A percentile compares a stretch with the other conserved stretches of the same genome.
These are phyloP conservation scores for Onygena corvina DNA, from an alignment of 2,329 filamentous ascomycete species.

Conservation along the genomic window DNA sequence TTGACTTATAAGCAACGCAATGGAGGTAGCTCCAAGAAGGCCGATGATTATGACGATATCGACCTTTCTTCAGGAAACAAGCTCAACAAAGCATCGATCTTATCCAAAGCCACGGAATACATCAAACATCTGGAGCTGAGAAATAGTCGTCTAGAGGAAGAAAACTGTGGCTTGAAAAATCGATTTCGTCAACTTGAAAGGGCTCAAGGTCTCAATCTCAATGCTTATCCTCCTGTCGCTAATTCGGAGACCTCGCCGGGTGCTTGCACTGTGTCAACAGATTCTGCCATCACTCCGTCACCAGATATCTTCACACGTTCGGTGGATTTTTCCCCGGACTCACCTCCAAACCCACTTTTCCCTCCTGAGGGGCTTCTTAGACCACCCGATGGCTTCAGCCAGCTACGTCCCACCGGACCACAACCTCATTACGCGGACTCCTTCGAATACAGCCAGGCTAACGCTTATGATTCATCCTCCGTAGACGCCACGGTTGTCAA, in stretches of 20 bases:
- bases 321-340: conserved; percentile 27
- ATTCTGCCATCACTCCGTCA: conserved; percentile 27
- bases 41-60: conserved; percentile 63
- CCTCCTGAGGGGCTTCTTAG: conserved; percentile 35
- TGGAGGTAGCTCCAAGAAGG: conserved; percentile 43
- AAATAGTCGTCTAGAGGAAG: conserved; percentile 67
- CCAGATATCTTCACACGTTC: conserved; percentile 32
- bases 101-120: conserved; percentile 93
- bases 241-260: conserved; percentile 33
- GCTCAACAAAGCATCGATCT: conserved; percentile 91
- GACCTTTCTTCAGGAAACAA: conserved; percentile 82
- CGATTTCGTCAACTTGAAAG: conserved; percentile 71
- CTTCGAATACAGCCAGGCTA: conserved; percentile 7
- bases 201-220: conserved; percentile 32
- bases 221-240: conserved; percentile 28
- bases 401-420: conserved; percentile 28
- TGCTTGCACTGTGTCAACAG: conserved; percentile 28
- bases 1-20: conserved; percentile 57
- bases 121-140: conserved; percentile 88
- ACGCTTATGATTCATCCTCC: conserved; percentile 22
- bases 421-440: conserved; percentile 30
- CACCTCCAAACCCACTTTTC: conserved; percentile 22
- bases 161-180: conserved; percentile 67
- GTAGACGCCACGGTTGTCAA: conserved; percentile 17
- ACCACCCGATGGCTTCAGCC: conserved; percentile 34